Conservation (phyloP, 352 stramenopile genomes). For the Globisporangium viniferum region DNA sequence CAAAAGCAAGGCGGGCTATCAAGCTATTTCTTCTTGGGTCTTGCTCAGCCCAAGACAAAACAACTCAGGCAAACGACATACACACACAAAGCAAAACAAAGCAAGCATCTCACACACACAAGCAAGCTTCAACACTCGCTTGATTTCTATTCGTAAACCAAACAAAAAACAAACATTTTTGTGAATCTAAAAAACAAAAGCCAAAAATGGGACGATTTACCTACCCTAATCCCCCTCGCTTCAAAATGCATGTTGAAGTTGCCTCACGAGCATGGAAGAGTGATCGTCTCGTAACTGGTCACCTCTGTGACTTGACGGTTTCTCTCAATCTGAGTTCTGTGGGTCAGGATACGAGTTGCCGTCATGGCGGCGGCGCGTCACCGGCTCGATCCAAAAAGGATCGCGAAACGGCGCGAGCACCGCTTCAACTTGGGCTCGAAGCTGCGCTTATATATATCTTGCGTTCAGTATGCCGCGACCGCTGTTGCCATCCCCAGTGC, state of each 20-base stretch:
- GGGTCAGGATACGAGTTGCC: neutral
- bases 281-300: constrained; percentile 1
- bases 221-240: neutral
- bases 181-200: neutral
- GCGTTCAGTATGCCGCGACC: neutral
- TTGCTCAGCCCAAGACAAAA: neutral
- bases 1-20: neutral
- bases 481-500: neutral
- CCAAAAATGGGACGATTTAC: neutral
- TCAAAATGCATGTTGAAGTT: constrained; percentile 17
- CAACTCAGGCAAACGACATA: neutral
- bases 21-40: neutral
- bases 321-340: neutral
- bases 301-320: neutral
- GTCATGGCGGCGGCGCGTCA: constrained; percentile 9
- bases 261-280: neutral
- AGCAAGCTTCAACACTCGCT: neutral
- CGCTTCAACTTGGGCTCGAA: neutral
- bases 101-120: no score
- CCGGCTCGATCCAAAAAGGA: neutral
- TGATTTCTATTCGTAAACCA: neutral
- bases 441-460: neutral
- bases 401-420: neutral
- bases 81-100: neutral
- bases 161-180: neutral